A percentile compares a stretch with the other conserved stretches of the same genome.
Conservation (phyloP, 176 grass and related monocot species). For the Coix lacrymajobi region DNA sequence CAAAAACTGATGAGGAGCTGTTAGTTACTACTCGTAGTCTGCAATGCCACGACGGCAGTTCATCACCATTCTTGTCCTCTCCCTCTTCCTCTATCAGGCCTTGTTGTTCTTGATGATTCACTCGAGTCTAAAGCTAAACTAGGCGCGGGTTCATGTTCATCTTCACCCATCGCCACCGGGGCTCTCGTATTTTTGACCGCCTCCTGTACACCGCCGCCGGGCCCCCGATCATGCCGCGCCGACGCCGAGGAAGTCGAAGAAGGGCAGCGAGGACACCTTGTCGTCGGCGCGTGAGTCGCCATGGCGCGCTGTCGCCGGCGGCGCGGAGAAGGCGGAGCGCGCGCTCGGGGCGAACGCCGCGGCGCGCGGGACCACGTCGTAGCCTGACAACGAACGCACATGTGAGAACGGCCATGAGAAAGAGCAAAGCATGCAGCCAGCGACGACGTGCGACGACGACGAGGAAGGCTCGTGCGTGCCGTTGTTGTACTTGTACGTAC, state of each 20-base stretch:
- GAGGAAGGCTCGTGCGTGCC: too few relatives aligned
- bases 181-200: neutral
- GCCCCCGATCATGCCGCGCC: constrained; percentile 41
- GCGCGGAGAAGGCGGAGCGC: constrained; percentile 42
- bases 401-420: neutral
- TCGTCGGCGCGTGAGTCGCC: neutral
- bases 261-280: constrained; percentile 27
- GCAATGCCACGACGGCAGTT: constrained; percentile 1
- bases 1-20: constrained; percentile 11
- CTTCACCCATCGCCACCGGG: neutral
- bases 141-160: neutral
- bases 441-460: neutral
- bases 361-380: constrained; percentile 31
- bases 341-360: constrained; percentile 38
- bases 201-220: constrained; percentile 29
- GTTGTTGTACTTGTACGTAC: neutral
- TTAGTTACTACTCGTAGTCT: too few relatives aligned
- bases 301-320: neutral
- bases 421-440: neutral
- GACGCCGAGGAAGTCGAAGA: constrained; percentile 86
- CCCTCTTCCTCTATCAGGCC: neutral
- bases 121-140: constrained; percentile 23
- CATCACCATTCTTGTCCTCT: neutral
- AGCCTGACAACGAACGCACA: constrained; percentile 5
- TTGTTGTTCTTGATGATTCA: neutral